Evolutionary conservation across 2,329 filamentous ascomycete genomes (phyloP), one percentile per base, ranked within the genome.

Genomic region (Colletotrichum chrysophilum): DNA sequence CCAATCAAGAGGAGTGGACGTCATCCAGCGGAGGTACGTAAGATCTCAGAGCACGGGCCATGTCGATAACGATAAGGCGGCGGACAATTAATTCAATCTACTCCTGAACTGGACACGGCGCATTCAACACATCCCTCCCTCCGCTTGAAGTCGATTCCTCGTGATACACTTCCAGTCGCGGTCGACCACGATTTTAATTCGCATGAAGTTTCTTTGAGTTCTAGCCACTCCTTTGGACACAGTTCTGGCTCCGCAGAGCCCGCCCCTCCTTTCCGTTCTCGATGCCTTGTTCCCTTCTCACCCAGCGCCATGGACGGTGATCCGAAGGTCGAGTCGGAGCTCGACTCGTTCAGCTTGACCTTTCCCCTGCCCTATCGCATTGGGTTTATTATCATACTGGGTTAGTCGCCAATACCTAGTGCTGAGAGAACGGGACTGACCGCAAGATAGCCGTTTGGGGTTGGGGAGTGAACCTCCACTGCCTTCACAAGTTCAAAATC

Each of bases 381-480:
- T 75, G 95, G 95, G 76, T 91, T 97, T 79, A 94, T 98, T 80
- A 87, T 97, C 78, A 94, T 98, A 69, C 87, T 97, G 78, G 96
- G 96, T 97, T 88, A 78, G 89, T 80, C 36, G 70, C 32, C 9
- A 4, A 24, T 7, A 36, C 58, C 56, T 30, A 5, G 14, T 5
- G 6, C 18, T 74, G 76, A 43, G 3, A 69, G 26, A 38, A 36
- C 75, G 28, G 14, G 16, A 26, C 73, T 76, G 32, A 79, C 61
- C 9, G 10, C 66, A 48, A 36, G 75, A 78, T 79, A 97, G 96
- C 95, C 79, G 93, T 98, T 81, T 98, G 96, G 96, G 96, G 95
- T 83, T 99, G 96, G 96, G 96, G 94, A 78, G 85, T 94, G 80
- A 98, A 98, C 87, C 91, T 98, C 55, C 96, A 98, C 83, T 96